phyloP scores from a whole-genome alignment of 1,284 basidiomycete genomes.

The Rhodotorula sp. region DNA sequence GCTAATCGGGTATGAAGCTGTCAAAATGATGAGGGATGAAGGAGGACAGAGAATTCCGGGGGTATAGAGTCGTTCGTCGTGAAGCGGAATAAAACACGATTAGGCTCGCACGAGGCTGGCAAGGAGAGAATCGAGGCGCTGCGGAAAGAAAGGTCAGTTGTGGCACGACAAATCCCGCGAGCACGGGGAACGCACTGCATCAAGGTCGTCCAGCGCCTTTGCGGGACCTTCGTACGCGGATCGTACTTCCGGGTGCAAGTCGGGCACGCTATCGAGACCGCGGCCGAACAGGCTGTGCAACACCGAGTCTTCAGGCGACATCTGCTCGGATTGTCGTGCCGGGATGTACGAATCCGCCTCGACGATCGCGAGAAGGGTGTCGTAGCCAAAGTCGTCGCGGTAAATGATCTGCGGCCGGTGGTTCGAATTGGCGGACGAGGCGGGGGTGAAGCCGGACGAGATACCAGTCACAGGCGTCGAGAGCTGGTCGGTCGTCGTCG shows the following conservation, averaged over 20 bases:
- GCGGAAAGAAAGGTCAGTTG: background rate
- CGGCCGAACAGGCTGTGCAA: background rate
- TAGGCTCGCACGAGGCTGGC: too few relatives aligned
- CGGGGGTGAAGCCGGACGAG: conserved; percentile 45
- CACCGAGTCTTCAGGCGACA: background rate
- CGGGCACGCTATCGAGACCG: background rate
- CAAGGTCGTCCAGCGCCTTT: conserved; percentile 1
- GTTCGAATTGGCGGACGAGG: conserved; percentile 44
- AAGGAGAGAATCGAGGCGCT: background rate
- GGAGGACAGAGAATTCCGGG: too few relatives aligned
- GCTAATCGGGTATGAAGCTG: too few relatives aligned
- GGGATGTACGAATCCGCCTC: conserved; percentile 46
- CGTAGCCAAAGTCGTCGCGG: conserved; percentile 76
- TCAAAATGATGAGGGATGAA: too few relatives aligned
- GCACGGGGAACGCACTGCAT: background rate
- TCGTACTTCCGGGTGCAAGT: conserved; percentile 1
- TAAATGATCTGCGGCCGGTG: conserved; percentile 56
- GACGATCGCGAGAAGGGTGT: conserved; percentile 77
- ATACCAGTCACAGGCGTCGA: conserved; percentile 46
- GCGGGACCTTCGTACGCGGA: background rate
- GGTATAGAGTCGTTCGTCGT: too few relatives aligned
- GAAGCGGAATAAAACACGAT: too few relatives aligned
- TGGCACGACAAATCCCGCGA: background rate
- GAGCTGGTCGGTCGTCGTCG: conserved; percentile 42
- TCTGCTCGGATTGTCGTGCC: too few relatives aligned